These are phyloP conservation scores for Wakefieldia striispora DNA, from an alignment of 768 basidiomycete species.

Conservation along the genomic window DNA sequence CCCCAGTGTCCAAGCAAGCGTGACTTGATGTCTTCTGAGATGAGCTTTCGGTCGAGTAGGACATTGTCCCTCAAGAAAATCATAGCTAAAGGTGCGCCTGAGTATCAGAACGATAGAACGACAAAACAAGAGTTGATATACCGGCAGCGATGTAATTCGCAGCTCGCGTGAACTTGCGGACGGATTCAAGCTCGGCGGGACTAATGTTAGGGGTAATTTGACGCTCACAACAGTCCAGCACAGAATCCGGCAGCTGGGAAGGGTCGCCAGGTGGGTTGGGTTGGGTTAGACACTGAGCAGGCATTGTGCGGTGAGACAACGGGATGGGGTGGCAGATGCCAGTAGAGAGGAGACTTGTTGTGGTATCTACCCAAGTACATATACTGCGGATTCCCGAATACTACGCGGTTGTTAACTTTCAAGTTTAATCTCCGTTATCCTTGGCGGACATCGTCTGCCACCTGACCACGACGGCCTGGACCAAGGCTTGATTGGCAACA, in stretches of 20 bases:
- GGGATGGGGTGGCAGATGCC: too few relatives aligned
- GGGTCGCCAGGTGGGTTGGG: constrained; percentile 70
- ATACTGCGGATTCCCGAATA: too few relatives aligned
- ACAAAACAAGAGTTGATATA: constrained; percentile 24
- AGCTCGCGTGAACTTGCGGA: constrained; percentile 56
- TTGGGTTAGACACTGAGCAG: constrained; percentile 53
- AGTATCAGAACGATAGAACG: neutral
- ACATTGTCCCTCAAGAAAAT: constrained; percentile 79
- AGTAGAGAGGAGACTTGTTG: neutral
- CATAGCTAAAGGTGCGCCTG: constrained; percentile 51
- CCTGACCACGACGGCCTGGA: too few relatives aligned
- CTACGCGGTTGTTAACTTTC: too few relatives aligned
- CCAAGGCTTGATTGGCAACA: too few relatives aligned
- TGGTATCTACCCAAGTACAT: too few relatives aligned
- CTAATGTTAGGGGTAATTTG: constrained; percentile 41
- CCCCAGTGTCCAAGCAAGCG: constrained; percentile 85
- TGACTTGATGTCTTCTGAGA: constrained; percentile 71
- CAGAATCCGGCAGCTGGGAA: constrained; percentile 59
- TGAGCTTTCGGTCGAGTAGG: constrained; percentile 58
- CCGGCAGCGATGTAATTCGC: constrained; percentile 72
- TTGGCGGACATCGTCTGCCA: too few relatives aligned
- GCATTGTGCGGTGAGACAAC: constrained; percentile 39
- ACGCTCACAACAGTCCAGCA: constrained; percentile 49
- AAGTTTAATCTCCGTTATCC: too few relatives aligned
- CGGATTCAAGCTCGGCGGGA: constrained; percentile 46